A percentile compares a stretch with the other conserved stretches of the same genome.
Conservation (phyloP, 257 asterid genomes). For the Solanum peruvianum region DNA sequence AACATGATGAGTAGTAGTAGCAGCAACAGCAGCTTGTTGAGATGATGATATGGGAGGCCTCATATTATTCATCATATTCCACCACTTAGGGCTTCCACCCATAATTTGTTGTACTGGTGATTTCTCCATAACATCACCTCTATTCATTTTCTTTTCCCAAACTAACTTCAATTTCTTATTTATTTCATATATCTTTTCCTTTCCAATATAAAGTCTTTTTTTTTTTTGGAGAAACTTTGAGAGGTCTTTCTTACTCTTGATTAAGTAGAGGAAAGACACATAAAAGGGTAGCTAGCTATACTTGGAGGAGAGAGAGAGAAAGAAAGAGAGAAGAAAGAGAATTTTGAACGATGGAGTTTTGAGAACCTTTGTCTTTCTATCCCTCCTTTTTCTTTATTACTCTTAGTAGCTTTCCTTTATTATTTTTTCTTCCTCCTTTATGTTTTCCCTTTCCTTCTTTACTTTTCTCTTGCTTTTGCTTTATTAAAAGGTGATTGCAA, state of each 20-base stretch:
- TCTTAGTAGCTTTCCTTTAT: constrained; percentile 11
- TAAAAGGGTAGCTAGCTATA: not conserved
- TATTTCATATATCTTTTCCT: constrained; percentile 3
- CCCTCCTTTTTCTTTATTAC: constrained; percentile 22
- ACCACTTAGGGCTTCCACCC: constrained; percentile 50
- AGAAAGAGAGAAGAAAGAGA: not conserved
- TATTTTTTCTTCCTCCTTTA: constrained; percentile 9
- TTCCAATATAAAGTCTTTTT: constrained; percentile 24
- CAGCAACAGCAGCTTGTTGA: not conserved
- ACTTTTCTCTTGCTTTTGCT: constrained; percentile 31
- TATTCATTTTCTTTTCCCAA: constrained; percentile 26
- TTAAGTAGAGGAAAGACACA: constrained; percentile 26
- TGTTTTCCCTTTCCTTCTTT: constrained; percentile 16
- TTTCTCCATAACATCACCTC: constrained; percentile 40
- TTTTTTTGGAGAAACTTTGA: constrained; percentile 27
- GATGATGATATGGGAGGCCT: constrained; percentile 21
- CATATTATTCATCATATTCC: constrained; percentile 27
- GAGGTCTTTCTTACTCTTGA: constrained; percentile 33
- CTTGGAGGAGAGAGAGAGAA: not conserved
- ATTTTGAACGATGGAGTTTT: constrained; percentile 22
- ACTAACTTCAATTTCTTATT: constrained; percentile 5
- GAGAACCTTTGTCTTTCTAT: constrained; percentile 29
- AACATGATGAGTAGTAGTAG: constrained; percentile 2
- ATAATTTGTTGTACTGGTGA: constrained; percentile 53
- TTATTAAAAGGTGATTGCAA: constrained; percentile 26